Evolutionary conservation across 305 asterid species (phyloP), one percentile per base, ranked within the genome.

Genomic region (Solanum aculeatissimum): DNA sequence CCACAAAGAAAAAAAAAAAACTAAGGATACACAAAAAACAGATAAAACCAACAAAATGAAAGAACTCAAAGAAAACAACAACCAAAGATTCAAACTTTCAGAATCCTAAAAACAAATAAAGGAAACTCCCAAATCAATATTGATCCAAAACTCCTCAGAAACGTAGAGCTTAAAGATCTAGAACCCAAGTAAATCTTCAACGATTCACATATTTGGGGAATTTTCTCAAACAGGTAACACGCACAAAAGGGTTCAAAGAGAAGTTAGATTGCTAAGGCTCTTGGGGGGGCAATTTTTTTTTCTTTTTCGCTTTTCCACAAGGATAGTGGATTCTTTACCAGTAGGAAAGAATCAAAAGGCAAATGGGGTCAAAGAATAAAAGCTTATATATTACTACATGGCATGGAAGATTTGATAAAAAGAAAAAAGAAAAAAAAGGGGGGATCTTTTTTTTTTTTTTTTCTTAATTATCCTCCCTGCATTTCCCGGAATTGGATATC

Each of bases 261-360:
- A 55, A 78, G 74, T 45, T 43, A 27, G 2, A 51, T 29, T 18
- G 23, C 51, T 65, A 19, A 63, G 77, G 75, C 63, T 65, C 21
- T 13, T 47, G 13, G 1, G 47, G 72, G 23, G n/a, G 19, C 82
- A 72, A 68, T 1, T n/a, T 35, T 53, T 25, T 35, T 35, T 4
- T 7, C 21, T 53, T 27, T 55, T 60, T 80, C 8, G 21, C 35
- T 65, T 55, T 55, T 54, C 65, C 70, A 58, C 72, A 77, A 77
- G 80, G 78, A 80, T 51, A 84, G 74, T 42, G 89, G 90, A 86
- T 85, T 84, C 89, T 86, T 87, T 77, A 88, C 88, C 18, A 65
- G 57, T 88, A 77, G 82, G 87, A 88, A 83, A 88, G 92, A 91
- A 91, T 89, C 88, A 86, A 85, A 84, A 70, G 29, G 53, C 87